Base-by-base conservation (phyloP, 2,329 filamentous ascomycete genomes). In the Penicillium sp. region DNA sequence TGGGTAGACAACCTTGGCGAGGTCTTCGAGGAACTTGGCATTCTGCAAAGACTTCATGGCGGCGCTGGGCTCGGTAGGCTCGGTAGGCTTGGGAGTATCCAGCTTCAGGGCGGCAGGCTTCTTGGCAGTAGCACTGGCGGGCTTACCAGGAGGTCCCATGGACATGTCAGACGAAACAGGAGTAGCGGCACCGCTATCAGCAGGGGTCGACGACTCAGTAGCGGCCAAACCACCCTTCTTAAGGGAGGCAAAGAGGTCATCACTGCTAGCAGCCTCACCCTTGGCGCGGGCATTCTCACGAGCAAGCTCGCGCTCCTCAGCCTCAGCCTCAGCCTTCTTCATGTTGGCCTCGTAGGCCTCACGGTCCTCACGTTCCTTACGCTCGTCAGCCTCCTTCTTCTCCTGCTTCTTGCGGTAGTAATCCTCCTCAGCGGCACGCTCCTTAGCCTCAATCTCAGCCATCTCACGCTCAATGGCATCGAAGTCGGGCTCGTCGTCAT, bases 31-130 rank as follows among this genome's bases (percentile, higher is more conserved):
- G 80, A 96, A 93, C 50, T 93, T 90, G 55, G 95, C 91, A 19
- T 92, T 93, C 79, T 95, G 93, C 61, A 99, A 84, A 9, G 93
- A 90, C 75, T 96, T 93, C 73, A 99, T 89, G 60, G 93, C 93
- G 57, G 95, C 91, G 62, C 92, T 88, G 53, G 93, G 90, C 79
- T 99, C 93, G 24, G 91, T 87, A 52, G 93, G 90, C 79, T 99
- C 93, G 24, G 96, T 86, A 37, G 89, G 81, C 78, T 93, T 96
- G 66, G 87, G 91, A 61, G 90, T 96, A 55, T 92, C 86, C 61
- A 98, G 83, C 77, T 97, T 97, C 63, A 99, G 87, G 45, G 91
- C 89, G 58, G 89, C 87, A 49, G 95, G 93, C 82, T 96, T 97
- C 57, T 91, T 92, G 67, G 86, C 82, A 31, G 78, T 45, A 37